These are phyloP conservation scores for Exophiala alcalophila DNA, from an alignment of 2,329 filamentous ascomycete species.

Conservation along the genomic window DNA sequence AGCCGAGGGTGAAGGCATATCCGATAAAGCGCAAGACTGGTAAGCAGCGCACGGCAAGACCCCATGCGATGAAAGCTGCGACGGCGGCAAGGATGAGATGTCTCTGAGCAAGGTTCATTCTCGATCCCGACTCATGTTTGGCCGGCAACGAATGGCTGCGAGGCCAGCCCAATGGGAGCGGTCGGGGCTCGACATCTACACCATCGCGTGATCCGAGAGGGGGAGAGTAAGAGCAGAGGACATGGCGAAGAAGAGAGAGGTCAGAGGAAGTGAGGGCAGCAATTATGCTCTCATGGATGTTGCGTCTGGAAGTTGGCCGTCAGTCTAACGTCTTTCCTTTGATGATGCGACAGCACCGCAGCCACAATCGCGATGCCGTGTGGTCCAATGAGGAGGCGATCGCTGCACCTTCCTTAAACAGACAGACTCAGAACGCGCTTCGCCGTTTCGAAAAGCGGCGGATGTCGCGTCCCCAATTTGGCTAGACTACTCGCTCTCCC, in stretches of 20 bases:
- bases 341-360: too few relatives aligned
- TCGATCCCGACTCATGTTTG: slow-evolving; percentile 22
- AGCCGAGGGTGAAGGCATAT: slow-evolving; percentile 75
- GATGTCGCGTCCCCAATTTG: too few relatives aligned
- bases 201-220: slow-evolving; percentile 6
- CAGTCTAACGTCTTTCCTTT: too few relatives aligned
- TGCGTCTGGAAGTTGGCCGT: too few relatives aligned
- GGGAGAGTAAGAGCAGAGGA: neutral
- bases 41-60: slow-evolving; percentile 76
- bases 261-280: too few relatives aligned
- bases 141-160: slow-evolving; percentile 8
- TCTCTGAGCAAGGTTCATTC: slow-evolving; percentile 46
- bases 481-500: too few relatives aligned
- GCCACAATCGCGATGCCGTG: too few relatives aligned
- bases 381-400: too few relatives aligned
- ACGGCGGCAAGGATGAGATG: slow-evolving; percentile 43
- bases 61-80: slow-evolving; percentile 72
- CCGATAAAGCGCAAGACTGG: slow-evolving; percentile 79
- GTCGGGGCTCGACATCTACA: slow-evolving; percentile 13
- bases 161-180: slow-evolving; percentile 15
- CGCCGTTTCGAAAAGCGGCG: too few relatives aligned
- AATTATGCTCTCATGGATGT: too few relatives aligned
- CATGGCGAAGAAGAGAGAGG: neutral
- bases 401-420: too few relatives aligned
- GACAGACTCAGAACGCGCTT: too few relatives aligned